A percentile compares a stretch with the other conserved stretches of the same genome.
phyloP scores from a whole-genome alignment of 2,329 filamentous ascomycete species.

The Fusarium phyllophilum region DNA sequence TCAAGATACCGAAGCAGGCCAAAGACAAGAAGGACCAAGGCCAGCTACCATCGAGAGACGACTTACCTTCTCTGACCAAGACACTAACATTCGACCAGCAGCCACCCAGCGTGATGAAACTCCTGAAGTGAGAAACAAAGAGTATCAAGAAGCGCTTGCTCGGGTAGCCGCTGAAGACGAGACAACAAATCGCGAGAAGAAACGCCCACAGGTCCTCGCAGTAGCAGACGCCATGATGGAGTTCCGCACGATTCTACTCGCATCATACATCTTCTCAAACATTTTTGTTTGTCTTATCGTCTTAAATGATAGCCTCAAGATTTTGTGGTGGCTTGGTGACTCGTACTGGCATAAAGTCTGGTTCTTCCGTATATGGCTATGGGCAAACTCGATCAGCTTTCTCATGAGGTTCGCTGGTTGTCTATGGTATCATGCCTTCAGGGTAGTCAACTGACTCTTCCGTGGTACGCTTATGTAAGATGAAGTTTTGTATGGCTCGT shows the following conservation, averaged over 20 bases:
- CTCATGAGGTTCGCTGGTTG: neutral
- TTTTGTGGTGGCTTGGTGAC: neutral
- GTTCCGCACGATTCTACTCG: constrained; percentile 5
- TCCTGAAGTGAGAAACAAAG: neutral
- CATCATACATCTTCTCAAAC: constrained; percentile 3
- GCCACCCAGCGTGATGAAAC: neutral
- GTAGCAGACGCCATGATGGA: constrained; percentile 1
- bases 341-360: constrained; percentile 5
- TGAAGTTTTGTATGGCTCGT: too few species aligned
- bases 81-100: neutral
- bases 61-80: neutral
- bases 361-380: constrained; percentile 1
- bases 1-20: neutral
- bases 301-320: neutral
- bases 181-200: fast-evolving
- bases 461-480: neutral
- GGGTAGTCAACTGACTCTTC: fast-evolving
- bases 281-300: constrained; percentile 2
- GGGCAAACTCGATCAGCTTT: constrained; percentile 1
- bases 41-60: neutral
- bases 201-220: neutral
- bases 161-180: neutral
- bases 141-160: neutral
- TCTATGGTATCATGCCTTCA: neutral
- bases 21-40: neutral